Base-by-base conservation (phyloP, 2,329 filamentous ascomycete genomes). In the Fusarium nematophilum region DNA sequence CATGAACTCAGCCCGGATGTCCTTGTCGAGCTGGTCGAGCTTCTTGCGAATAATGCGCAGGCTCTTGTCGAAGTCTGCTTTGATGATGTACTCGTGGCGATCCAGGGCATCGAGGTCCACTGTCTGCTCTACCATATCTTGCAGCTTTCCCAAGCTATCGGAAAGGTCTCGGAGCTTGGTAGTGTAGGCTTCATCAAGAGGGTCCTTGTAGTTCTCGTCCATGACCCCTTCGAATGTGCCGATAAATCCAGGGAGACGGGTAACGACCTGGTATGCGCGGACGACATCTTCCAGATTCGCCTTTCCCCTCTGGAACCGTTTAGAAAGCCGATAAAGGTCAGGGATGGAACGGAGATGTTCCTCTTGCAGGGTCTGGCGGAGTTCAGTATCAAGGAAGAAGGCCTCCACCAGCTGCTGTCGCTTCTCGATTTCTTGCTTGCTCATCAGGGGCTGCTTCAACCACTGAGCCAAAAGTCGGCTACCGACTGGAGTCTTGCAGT, bases 121-220 rank as follows among this genome's bases (percentile, higher is more conserved):
- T 0, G 96, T 99, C 2, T 95, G 97, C 79, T 99, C 95, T 0
- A 99, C 95, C 92, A 99, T 97, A 73, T 99, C 95, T 70, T 94
- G 91, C 9, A 99, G 81, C 72, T 93, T 97, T 21, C 85, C 88
- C 44, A 99, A 83, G 69, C 88, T 91, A 69, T 92, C 88, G 6
- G 89, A 90, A 57, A 92, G 86, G 57, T 90, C 86, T 42, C 85
- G 86, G 31, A 99, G 80, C 72, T 96, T 96, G 21, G 85, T 84
- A 1, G 93, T 97, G 73, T 99, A 99, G 18, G 92, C 89, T 6
- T 85, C 84, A 62, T 98, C 93, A 1, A 99, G 82, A 1, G 93
- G 90, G 57, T 92, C 90, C 58, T 91, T 91, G 74, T 98, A 97
- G 37, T 90, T 82, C 73, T 98, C 95, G 70, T 99, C 96, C 89